Evolutionary conservation across 495 filamentous ascomycete genomes (phyloP).

Genomic region (Penicillium flavigenum): DNA sequence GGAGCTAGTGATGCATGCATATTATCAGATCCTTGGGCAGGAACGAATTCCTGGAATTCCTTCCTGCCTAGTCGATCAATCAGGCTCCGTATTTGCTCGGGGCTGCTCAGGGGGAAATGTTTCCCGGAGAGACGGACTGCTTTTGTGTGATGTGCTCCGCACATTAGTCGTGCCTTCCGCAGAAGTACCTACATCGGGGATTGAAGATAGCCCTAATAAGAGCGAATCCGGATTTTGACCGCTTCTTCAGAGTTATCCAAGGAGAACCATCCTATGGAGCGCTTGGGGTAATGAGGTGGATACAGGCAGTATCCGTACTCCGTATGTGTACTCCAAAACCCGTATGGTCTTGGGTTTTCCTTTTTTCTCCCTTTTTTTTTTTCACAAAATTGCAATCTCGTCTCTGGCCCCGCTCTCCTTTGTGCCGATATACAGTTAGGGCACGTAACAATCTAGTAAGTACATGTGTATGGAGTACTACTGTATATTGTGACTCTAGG

Average conservation of each 20-base stretch:
- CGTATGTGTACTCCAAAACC: not conserved
- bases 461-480: not conserved
- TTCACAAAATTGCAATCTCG: not conserved
- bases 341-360: not conserved
- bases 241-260: constrained; percentile 10
- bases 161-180: not conserved
- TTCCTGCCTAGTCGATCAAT: not conserved
- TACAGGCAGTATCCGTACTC: not conserved
- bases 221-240: constrained; percentile 15
- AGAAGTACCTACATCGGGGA: not conserved
- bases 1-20: not conserved
- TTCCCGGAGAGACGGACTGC: not conserved
- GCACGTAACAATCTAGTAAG: not conserved
- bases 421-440: not conserved
- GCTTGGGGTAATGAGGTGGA: not conserved
- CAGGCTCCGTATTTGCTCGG: not conserved
- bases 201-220: not conserved
- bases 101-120: not conserved
- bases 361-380: not conserved
- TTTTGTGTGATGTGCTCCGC: not conserved
- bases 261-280: not conserved
- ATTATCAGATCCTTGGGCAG: not conserved
- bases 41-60: not conserved
- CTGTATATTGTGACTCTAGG: not conserved
- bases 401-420: constrained; percentile 17